Base-by-base conservation (phyloP, 2,329 filamentous ascomycete genomes). In the Epichloe festucae region DNA sequence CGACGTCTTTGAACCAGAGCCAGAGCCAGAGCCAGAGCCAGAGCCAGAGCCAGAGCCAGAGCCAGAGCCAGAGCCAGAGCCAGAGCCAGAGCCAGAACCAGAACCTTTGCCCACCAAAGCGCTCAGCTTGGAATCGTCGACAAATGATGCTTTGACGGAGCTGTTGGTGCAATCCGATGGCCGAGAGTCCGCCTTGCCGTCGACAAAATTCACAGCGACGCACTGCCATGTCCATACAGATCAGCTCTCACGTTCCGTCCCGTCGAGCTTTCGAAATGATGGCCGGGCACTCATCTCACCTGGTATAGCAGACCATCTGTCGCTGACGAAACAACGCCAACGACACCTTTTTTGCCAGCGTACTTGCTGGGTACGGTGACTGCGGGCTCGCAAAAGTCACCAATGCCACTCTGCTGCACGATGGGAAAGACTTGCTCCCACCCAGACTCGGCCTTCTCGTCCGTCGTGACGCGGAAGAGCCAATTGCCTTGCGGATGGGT, bases 391-490 rank as follows among this genome's bases (percentile, higher is more conserved):
- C 80, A 84, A 56, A 76, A 79, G 48, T 66, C 62, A 50, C 79
- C 78, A 2, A 75, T 65, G 15, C 78, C 77, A 51, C 64, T 75
- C 64, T 83, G 78, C 58, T 69, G 62, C 36, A 79, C 66, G 50
- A 78, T 73, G 34, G 74, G 74, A 59, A 72, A 76, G 48, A 80
- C 60, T 60, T 79, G 67, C 27, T 74, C 73, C 79, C 79, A 82
- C 60, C 73, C 74, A 19, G 67, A 65, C 44, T 61, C 59, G 43
- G 70, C 73, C 11, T 67, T 67, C 46, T 67, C 58, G 58, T 79
- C 77, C 19, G 73, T 67, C 12, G 77, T 82, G 55, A 72, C 75
- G 55, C 79, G 78, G 67, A 79, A 76, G 15, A 82, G 69, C 74
- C 73, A 82, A 51, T 69, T 76, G 56, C 69, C 67, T 60, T 77